These are phyloP conservation scores for Flammula alnicola DNA, from an alignment of 1,284 basidiomycete species.

Conservation along the genomic window DNA sequence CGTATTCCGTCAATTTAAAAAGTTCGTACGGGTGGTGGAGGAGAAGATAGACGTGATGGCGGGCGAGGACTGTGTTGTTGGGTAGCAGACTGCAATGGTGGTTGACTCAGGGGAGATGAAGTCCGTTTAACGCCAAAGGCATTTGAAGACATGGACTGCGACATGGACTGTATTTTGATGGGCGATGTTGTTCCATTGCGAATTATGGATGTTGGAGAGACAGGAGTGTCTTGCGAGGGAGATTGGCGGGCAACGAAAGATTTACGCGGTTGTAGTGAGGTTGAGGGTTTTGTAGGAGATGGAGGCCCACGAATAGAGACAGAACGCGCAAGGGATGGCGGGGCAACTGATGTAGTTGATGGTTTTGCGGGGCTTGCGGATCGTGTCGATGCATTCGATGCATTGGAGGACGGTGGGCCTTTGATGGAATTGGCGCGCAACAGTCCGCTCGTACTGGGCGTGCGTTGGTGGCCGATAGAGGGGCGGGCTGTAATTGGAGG, in stretches of 20 bases:
- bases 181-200: conserved; percentile 27
- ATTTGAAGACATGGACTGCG: conserved; percentile 3
- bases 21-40: conserved; percentile 9
- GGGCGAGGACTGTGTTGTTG: conserved; percentile 44
- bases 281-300: conserved; percentile 44
- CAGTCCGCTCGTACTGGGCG: conserved; percentile 41
- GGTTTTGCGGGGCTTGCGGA: conserved; percentile 51
- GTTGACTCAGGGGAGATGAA: conserved; percentile 41
- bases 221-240: conserved; percentile 31
- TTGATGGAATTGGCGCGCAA: conserved; percentile 42
- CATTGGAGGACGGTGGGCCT: conserved; percentile 40
- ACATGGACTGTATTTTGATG: conserved; percentile 15
- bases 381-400: conserved; percentile 43
- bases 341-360: conserved; percentile 27
- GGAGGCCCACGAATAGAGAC: conserved; percentile 24
- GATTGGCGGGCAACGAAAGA: conserved; percentile 39
- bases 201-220: conserved; percentile 22
- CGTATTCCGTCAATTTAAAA: no score
- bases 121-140: conserved; percentile 31
- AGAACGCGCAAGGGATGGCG: conserved; percentile 16
- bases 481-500: conserved; percentile 34
- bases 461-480: conserved; percentile 46
- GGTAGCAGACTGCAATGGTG: conserved; percentile 25
- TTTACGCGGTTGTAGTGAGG: conserved; percentile 38
- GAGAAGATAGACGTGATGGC: conserved; percentile 36